Percentiles rank a stretch among this genome's conserved stretches.
These are phyloP conservation scores for Patellifolia procumbens DNA, from an alignment of 179 eudicot genomes.

Conservation along the genomic window DNA sequence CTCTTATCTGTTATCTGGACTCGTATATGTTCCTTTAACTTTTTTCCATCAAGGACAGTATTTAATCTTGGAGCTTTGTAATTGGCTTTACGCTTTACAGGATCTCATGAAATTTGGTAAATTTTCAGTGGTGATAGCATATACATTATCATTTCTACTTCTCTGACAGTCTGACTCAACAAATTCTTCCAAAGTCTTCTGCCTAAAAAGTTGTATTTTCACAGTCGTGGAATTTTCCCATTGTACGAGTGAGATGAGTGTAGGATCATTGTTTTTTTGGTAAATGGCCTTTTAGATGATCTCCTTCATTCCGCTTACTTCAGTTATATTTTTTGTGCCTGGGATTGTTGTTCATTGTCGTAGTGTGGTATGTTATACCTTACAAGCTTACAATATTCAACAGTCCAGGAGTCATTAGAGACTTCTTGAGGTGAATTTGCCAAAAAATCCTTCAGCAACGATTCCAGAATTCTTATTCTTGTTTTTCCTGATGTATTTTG, in stretches of 20 bases:
- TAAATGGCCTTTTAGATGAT: not conserved
- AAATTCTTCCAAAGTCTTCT: not conserved
- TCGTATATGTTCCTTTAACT: not conserved
- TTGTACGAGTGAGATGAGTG: not conserved
- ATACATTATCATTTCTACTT: not conserved
- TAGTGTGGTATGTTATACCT: not conserved
- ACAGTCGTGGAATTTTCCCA: not conserved
- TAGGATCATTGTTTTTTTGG: not conserved
- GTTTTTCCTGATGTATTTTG: not conserved
- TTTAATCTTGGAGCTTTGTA: not conserved
- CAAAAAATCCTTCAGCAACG: not conserved
- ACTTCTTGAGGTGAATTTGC: not conserved
- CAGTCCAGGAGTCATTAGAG: not conserved
- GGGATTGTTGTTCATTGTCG: not conserved
- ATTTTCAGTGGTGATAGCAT: not conserved
- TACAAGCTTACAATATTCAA: not conserved
- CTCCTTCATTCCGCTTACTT: not conserved
- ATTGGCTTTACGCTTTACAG: not conserved
- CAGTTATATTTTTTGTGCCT: not conserved
- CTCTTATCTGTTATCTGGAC: constrained; percentile 6
- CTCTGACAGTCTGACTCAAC: not conserved
- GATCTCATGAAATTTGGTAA: constrained; percentile 1
- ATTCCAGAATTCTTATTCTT: not conserved
- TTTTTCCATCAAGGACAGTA: not conserved
- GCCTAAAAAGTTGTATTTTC: not conserved